Base-by-base conservation (phyloP, 1,139 yeast genomes). In the Yamadazyma sp. region DNA sequence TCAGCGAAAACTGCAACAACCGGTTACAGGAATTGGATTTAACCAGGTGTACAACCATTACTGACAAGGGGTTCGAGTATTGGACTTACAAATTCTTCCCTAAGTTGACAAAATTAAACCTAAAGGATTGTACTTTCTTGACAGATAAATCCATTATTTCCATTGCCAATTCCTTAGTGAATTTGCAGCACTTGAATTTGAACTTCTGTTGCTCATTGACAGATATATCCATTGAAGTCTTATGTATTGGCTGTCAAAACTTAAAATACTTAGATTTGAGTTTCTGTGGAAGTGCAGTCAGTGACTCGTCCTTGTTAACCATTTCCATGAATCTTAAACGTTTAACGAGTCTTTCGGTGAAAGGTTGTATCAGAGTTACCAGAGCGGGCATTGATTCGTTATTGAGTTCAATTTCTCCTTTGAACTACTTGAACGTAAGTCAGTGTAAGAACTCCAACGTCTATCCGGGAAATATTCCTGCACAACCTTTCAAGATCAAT, bases 201-300 rank as follows among this genome's bases (percentile, higher is more conserved):
- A 81, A 84, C 25, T 85, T 85, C 51, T 85, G 94, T 54, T 84
- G 92, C 59, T 83, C 87, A 2, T 61, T 85, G 37, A 77, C 86
- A 1, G 90, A 85, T 52, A 70, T 77, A 30, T 73, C 90, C 3
- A 67, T 85, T 15, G 87, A 83, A 44, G 79, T 81, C 1, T 59
- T 85, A 22, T 73, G 85, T 42, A 61, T 80, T 18, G 86, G 87
- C 8, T 82, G 88, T 51, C 82, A 78, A 33, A 61, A 69, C 17
- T 59, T 85, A 39, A 57, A 67, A 37, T 61, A 63, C 24, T 62
- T 85, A 38, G 82, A 82, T 47, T 57, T 84, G 37, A 80, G 87
- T 10, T 85, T 82, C 52, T 85, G 92, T 60, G 92, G 92, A 2
- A 76, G 86, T 34, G 90, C 92, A 0, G 88, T 85, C 4, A 80